Conservation (phyloP, 2,329 filamentous ascomycete species). For the Cordyceps farinosa region DNA sequence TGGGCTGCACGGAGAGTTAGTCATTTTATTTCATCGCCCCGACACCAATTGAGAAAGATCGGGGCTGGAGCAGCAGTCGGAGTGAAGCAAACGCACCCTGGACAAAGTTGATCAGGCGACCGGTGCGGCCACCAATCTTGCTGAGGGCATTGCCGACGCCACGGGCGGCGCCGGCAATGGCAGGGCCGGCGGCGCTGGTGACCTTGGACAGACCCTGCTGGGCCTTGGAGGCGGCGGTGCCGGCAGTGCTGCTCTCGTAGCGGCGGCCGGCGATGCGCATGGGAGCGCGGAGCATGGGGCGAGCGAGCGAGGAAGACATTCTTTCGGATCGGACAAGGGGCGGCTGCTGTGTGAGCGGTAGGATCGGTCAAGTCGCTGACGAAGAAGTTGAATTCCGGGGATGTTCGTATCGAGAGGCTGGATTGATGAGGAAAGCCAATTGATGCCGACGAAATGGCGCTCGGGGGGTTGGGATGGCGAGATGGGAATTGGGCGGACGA, state of each 20-base stretch:
- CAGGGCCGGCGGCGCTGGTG: constrained; percentile 73
- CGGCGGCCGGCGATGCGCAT: constrained; percentile 50
- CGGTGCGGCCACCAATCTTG: constrained; percentile 80
- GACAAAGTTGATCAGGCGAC: constrained; percentile 71
- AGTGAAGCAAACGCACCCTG: constrained; percentile 63
- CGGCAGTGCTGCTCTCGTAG: constrained; percentile 52
- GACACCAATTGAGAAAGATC: not conserved
- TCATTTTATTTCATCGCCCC: no score
- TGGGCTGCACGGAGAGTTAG: constrained; percentile 54
- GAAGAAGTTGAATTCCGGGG: constrained; percentile 8
- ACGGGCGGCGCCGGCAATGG: constrained; percentile 68
- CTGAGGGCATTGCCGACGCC: constrained; percentile 63
- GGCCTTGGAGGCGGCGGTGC: constrained; percentile 52
- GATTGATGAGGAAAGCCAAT: constrained; percentile 31
- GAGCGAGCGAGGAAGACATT: constrained; percentile 37
- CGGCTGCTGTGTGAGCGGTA: constrained; percentile 17
- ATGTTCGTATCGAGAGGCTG: constrained; percentile 26
- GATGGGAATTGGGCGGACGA: constrained; percentile 17
- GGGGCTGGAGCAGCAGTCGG: not conserved
- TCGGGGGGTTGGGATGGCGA: constrained; percentile 20
- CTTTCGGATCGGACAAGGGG: constrained; percentile 12
- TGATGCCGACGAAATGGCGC: constrained; percentile 26
- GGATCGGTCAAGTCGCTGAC: constrained; percentile 12
- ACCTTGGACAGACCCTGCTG: constrained; percentile 80
- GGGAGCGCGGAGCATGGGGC: constrained; percentile 45